These are phyloP conservation scores for Fagopyrum homotropicum DNA, from an alignment of 148 eudicot species.

Conservation along the genomic window DNA sequence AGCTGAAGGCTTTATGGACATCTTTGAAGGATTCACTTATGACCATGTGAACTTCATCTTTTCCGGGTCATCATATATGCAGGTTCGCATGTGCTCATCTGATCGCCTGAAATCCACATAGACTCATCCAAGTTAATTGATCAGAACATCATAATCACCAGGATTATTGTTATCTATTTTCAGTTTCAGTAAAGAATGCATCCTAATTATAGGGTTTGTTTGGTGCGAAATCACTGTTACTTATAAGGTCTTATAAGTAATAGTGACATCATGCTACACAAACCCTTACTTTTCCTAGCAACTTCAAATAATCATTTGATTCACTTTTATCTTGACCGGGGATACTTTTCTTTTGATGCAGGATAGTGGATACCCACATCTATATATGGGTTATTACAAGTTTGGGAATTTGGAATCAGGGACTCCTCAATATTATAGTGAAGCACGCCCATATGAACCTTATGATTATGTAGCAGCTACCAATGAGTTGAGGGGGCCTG, in stretches of 20 bases:
- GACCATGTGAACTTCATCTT: slow-evolving; percentile 95
- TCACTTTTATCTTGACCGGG: too few relatives aligned
- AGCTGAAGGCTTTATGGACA: slow-evolving; percentile 77
- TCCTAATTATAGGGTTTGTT: not conserved
- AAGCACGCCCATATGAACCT: slow-evolving; percentile 39
- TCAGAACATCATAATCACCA: not conserved
- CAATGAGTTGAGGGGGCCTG: slow-evolving; percentile 46
- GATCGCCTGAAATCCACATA: not conserved
- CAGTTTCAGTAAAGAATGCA: not conserved
- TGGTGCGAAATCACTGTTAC: too few relatives aligned
- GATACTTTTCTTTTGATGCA: slow-evolving; percentile 17
- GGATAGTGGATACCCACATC: slow-evolving; percentile 64
- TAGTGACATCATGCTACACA: too few relatives aligned
- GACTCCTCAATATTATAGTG: slow-evolving; percentile 54
- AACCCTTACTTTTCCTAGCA: not conserved
- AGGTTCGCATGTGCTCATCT: slow-evolving; percentile 33
- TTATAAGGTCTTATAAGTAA: too few relatives aligned
- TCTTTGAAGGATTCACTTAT: slow-evolving; percentile 86
- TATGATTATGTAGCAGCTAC: slow-evolving; percentile 30
- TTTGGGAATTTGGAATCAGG: slow-evolving; percentile 76
- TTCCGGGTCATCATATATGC: slow-evolving; percentile 53
- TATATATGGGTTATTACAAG: slow-evolving; percentile 57
- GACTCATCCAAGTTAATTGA: not conserved
- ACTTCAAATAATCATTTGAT: too few relatives aligned
- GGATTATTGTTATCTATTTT: not conserved